A percentile compares a stretch with the other conserved stretches of the same genome.
Conservation (phyloP, 768 basidiomycete species). For the Cyathus striatus region DNA sequence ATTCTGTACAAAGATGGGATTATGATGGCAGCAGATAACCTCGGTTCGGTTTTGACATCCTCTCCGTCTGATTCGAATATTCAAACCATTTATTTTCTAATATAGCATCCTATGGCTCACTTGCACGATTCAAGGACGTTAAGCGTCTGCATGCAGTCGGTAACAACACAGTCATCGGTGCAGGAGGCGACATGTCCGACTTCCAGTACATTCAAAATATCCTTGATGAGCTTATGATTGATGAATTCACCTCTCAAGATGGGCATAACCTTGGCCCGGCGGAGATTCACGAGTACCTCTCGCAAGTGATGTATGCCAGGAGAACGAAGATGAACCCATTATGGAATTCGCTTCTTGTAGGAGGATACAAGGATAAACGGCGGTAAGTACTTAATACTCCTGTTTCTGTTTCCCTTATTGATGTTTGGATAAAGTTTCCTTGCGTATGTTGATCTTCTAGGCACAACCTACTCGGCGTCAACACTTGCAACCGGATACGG, state of each 20-base stretch:
- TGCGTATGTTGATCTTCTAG: conserved; percentile 90
- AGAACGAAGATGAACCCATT: conserved; percentile 88
- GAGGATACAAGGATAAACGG: conserved; percentile 83
- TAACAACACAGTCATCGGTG: conserved; percentile 80
- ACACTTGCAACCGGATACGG: conserved; percentile 96
- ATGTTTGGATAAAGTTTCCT: conserved; percentile 60
- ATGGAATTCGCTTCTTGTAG: conserved; percentile 94
- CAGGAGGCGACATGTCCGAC: conserved; percentile 95
- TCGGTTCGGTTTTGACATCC: conserved; percentile 50
- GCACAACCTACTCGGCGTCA: conserved; percentile 92
- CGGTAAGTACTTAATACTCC: conserved; percentile 39
- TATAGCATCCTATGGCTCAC: conserved; percentile 91
- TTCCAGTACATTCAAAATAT: conserved; percentile 87
- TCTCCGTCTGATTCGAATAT: neutral
- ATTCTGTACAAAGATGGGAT: conserved; percentile 95
- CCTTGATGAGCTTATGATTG: conserved; percentile 72
- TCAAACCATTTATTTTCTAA: neutral
- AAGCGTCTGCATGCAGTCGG: conserved; percentile 86
- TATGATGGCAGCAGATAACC: conserved; percentile 97
- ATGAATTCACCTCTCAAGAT: conserved; percentile 80
- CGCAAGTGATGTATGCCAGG: conserved; percentile 85
- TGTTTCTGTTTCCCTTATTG: neutral
- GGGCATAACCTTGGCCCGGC: conserved; percentile 79
- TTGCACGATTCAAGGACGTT: conserved; percentile 94
- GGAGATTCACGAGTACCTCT: conserved; percentile 90